Conservation (phyloP, 768 basidiomycete genomes). For the Phylloporus rhodoxanthus region DNA sequence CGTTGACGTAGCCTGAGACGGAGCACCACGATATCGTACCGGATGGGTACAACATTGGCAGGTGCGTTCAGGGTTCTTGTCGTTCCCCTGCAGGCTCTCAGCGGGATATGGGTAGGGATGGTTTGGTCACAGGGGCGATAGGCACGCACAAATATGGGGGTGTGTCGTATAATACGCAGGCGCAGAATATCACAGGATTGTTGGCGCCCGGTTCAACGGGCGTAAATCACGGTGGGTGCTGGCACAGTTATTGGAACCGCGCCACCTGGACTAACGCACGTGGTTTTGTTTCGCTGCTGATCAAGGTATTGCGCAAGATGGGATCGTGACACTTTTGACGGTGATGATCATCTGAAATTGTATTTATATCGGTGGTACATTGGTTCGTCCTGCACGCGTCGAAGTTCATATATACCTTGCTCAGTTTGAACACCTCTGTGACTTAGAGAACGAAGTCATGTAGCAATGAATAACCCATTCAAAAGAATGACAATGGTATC, state of each 20-base stretch:
- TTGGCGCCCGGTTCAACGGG: slow-evolving; percentile 47
- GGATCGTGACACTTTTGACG: slow-evolving; percentile 49
- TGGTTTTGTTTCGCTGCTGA: neutral
- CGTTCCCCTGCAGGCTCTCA: neutral
- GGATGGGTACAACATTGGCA: slow-evolving; percentile 46
- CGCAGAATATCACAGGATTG: slow-evolving; percentile 46
- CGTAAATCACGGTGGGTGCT: slow-evolving; percentile 46
- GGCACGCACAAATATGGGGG: slow-evolving; percentile 38
- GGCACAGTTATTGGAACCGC: neutral
- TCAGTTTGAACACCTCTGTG: neutral
- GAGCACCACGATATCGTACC: slow-evolving; percentile 39
- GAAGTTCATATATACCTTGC: neutral
- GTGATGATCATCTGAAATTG: slow-evolving; percentile 37
- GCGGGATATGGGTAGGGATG: slow-evolving; percentile 24
- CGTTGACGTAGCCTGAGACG: slow-evolving; percentile 18
- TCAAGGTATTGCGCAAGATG: slow-evolving; percentile 55
- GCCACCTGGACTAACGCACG: neutral
- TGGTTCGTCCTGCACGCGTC: neutral
- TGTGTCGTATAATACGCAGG: slow-evolving; percentile 42
- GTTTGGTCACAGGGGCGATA: slow-evolving; percentile 34
- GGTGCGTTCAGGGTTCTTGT: slow-evolving; percentile 23
- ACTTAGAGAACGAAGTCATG: no score
- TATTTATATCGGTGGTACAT: neutral
- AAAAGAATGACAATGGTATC: slow-evolving; percentile 12
- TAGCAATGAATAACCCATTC: neutral